Conservation (phyloP, 1,139 yeast species). For the Meyerozyma sp. region DNA sequence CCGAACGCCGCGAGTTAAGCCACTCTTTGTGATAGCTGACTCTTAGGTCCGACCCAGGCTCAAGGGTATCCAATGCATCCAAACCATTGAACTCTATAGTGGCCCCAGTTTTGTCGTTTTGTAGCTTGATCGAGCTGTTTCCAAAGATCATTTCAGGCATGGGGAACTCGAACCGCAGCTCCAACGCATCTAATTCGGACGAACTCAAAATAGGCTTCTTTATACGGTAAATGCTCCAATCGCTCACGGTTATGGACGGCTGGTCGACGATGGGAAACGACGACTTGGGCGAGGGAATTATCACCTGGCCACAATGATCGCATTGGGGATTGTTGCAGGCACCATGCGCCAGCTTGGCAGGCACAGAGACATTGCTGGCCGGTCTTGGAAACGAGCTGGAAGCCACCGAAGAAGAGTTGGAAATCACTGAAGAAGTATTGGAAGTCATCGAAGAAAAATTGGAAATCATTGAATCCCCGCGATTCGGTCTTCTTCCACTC, state of each 20-base stretch:
- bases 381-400: slow-evolving; percentile 7
- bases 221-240: slow-evolving; percentile 73
- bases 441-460: slow-evolving; percentile 5
- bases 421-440: too few relatives aligned
- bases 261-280: slow-evolving; percentile 55
- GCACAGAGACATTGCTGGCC: slow-evolving; percentile 17
- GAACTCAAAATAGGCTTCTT: slow-evolving; percentile 76
- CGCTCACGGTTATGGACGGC: slow-evolving; percentile 61
- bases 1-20: slow-evolving; percentile 58
- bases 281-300: slow-evolving; percentile 69
- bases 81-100: slow-evolving; percentile 64
- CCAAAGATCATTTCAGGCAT: slow-evolving; percentile 98
- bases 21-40: slow-evolving; percentile 91
- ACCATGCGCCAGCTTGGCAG: slow-evolving; percentile 29
- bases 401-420: slow-evolving; percentile 3
- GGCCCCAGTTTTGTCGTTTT: slow-evolving; percentile 37
- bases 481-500: slow-evolving; percentile 28
- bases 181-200: slow-evolving; percentile 65
- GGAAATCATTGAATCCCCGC: slow-evolving; percentile 6
- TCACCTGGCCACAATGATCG: slow-evolving; percentile 60
- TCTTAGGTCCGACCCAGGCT: slow-evolving; percentile 32
- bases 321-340: slow-evolving; percentile 51
- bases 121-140: slow-evolving; percentile 61
- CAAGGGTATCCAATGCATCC: slow-evolving; percentile 72
- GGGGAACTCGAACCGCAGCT: slow-evolving; percentile 63